phyloP scores from a whole-genome alignment of 345 rosid genomes.

The Lepidium aucheri region DNA sequence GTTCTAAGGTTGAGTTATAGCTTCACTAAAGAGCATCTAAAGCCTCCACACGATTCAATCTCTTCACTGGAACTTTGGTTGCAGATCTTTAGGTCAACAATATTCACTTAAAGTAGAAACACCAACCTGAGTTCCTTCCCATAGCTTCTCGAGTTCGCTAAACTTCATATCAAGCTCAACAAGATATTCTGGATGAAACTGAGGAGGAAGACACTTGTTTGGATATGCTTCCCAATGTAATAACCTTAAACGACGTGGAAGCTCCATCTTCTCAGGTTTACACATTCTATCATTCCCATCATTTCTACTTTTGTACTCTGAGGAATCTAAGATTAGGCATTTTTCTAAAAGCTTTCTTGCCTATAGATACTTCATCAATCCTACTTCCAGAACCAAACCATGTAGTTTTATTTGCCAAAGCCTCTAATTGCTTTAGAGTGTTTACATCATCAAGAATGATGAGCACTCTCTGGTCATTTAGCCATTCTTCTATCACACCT shows the following conservation, averaged over 20 bases:
- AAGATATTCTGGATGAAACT: background rate
- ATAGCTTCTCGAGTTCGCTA: conserved; percentile 7
- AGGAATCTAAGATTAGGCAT: conserved; percentile 24
- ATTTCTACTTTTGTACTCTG: background rate
- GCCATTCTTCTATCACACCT: background rate
- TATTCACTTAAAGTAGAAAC: too few relatives aligned
- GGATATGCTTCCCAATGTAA: conserved; percentile 23
- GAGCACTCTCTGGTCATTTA: background rate
- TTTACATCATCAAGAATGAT: conserved; percentile 15
- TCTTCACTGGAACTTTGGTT: too few relatives aligned
- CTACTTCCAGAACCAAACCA: conserved; percentile 15
- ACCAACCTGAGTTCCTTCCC: conserved; percentile 21
- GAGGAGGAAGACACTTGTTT: conserved; percentile 10
- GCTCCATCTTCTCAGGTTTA: background rate
- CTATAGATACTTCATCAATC: background rate
- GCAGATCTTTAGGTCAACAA: too few relatives aligned
- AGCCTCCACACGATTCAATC: too few relatives aligned
- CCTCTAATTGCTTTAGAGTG: background rate
- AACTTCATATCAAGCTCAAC: background rate
- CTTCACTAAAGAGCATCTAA: too few relatives aligned
- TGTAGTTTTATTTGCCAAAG: background rate
- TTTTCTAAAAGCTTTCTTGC: background rate
- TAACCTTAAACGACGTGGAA: background rate
- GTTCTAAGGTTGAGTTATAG: too few relatives aligned
- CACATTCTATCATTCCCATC: background rate